Conservation (phyloP, 2,329 filamentous ascomycete genomes). For the Dothiorella sarmentorum region DNA sequence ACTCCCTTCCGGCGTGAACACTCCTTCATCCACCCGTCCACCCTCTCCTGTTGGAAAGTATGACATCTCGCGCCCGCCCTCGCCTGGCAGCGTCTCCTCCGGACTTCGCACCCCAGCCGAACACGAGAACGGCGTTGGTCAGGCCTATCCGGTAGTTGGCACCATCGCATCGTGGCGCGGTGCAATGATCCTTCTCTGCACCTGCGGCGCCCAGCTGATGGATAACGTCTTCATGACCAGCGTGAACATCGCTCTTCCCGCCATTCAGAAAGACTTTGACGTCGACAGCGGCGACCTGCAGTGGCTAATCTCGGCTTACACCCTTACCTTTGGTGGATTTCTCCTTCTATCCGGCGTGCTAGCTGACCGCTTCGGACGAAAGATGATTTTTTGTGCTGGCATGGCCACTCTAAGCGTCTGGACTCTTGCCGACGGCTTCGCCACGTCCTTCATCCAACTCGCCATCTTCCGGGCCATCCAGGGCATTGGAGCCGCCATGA, state of each 20-base stretch:
- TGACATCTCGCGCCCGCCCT: constrained; percentile 4
- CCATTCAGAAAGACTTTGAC: constrained; percentile 19
- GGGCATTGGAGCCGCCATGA: constrained; percentile 47
- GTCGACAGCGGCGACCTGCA: constrained; percentile 16
- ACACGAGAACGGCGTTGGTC: constrained; percentile 9
- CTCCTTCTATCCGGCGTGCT: constrained; percentile 26
- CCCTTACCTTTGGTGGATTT: constrained; percentile 28
- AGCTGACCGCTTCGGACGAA: constrained; percentile 38
- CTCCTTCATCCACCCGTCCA: constrained; percentile 13
- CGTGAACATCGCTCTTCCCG: constrained; percentile 19
- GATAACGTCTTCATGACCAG: constrained; percentile 41
- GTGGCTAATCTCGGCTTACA: constrained; percentile 21
- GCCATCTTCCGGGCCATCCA: constrained; percentile 46
- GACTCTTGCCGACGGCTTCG: constrained; percentile 46
- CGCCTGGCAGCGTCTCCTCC: constrained; percentile 1
- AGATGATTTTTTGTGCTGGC: constrained; percentile 39
- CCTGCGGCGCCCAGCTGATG: constrained; percentile 43
- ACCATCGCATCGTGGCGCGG: constrained; percentile 39
- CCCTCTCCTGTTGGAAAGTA: constrained; percentile 6
- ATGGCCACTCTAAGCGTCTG: constrained; percentile 32
- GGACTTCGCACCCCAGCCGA: not conserved
- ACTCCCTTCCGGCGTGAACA: constrained; percentile 15
- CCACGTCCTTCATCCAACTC: constrained; percentile 43
- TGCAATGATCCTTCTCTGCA: constrained; percentile 38
- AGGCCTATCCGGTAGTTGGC: constrained; percentile 32